Base-by-base conservation (phyloP, 805 yeast species). In the Spathaspora arborariae region DNA sequence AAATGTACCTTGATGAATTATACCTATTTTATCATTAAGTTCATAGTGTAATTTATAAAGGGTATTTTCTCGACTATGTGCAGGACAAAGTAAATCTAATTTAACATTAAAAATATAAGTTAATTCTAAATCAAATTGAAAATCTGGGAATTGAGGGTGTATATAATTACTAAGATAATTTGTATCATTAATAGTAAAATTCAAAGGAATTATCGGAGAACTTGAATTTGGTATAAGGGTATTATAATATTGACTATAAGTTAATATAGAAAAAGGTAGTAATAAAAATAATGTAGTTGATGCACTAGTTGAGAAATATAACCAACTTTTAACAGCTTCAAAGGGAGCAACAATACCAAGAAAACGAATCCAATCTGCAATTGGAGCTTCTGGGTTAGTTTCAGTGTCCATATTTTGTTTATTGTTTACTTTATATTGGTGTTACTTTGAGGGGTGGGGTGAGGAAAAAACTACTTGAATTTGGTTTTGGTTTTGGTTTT, bases 221-320 rank as follows among this genome's bases (percentile, higher is more conserved):
- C 47, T 44, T 19, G 40, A 5, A 13, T 26, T 9, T 1, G 76
- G 76, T 4, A 72, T 60, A 11, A 72, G 53, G 21, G 62, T 53
- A 38, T 53, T 51, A 52, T 68, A 70, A 52, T 71, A 70, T 43
- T 63, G 61, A 30, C 56, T 46, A 54, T 71, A 72, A 5, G 74
- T 56, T 30, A 70, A 20, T 1, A 65, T 40, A 5, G 75, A 63
- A 9, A 69, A 47, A 3, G 76, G 75, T 13, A 68, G 51, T 4
- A 71, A 58, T 8, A 70, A 54, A 2, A 53, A 47, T 21, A 63
- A 42, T n/a, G 64, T 41, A n/a, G 67, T 51, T 21, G 57, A 44
- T 8, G 52, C 39, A 8, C 58, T 42, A 6, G 59, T 45, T 5
- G 54, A 15, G 5, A 58, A 22, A 44, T 66, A 65, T 24, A 60